These are phyloP conservation scores for Pestalotiopsis sp. DNA, from an alignment of 2,329 filamentous ascomycete species.

Conservation along the genomic window DNA sequence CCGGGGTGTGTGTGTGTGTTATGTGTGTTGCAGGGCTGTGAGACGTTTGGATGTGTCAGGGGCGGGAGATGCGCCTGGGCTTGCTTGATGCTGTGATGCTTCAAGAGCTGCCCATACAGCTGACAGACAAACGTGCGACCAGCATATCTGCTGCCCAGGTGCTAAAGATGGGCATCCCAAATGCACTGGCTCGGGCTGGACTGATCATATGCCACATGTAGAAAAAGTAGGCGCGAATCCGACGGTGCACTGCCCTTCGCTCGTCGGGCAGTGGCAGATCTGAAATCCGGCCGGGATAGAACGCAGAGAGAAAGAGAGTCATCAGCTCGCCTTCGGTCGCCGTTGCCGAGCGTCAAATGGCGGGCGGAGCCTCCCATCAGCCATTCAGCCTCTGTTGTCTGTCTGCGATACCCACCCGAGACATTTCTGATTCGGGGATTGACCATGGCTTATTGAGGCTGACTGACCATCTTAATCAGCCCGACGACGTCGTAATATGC, in stretches of 20 bases:
- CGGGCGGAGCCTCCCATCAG: neutral
- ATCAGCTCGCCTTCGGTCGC: neutral
- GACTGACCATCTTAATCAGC: neutral
- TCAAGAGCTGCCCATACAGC: too few relatives aligned
- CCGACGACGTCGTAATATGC: neutral
- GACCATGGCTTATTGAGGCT: neutral
- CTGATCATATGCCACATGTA: neutral
- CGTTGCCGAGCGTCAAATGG: neutral
- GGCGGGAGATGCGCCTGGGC: neutral
- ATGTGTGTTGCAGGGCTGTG: neutral
- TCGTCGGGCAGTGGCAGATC: neutral
- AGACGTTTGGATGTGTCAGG: slow-evolving; percentile 13
- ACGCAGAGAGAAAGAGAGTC: neutral
- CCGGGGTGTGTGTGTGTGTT: neutral
- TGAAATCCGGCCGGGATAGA: neutral
- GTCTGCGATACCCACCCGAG: neutral
- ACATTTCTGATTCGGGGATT: neutral
- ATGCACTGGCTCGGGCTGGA: neutral
- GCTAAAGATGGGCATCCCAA: neutral
- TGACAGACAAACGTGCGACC: neutral
- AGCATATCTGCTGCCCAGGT: neutral
- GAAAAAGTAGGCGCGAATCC: neutral
- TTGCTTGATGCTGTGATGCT: neutral
- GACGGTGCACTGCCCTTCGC: neutral
- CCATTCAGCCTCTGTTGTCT: neutral